Conservation (phyloP, 805 yeast genomes). For the Candida glaebosa region DNA sequence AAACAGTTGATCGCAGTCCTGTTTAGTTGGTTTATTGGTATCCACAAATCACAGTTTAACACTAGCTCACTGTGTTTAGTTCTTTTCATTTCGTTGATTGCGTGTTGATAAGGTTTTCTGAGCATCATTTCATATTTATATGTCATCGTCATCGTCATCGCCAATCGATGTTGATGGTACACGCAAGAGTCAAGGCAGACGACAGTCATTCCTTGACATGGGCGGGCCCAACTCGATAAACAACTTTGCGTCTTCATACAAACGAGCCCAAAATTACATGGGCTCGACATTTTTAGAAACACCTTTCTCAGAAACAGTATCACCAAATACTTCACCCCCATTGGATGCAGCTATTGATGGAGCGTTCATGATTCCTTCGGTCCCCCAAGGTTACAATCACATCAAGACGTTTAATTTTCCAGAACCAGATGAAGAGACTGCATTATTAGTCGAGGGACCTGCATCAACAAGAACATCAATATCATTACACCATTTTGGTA, state of each 20-base stretch:
- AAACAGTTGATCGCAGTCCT: no score
- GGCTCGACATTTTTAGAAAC: slow-evolving; percentile 15
- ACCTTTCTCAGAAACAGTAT: slow-evolving; percentile 15
- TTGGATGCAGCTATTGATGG: slow-evolving; percentile 8
- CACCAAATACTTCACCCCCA: slow-evolving; percentile 21
- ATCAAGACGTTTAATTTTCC: slow-evolving; percentile 16
- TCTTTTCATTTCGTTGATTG: no score
- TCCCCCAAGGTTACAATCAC: slow-evolving; percentile 12
- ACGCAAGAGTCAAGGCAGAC: slow-evolving; percentile 9
- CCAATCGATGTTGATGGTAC: background rate
- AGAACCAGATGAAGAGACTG: slow-evolving; percentile 12
- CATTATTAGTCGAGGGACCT: slow-evolving; percentile 6
- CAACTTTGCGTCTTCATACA: slow-evolving; percentile 39
- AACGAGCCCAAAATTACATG: slow-evolving; percentile 32
- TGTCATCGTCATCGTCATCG: no score
- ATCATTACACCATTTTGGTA: slow-evolving; percentile 13
- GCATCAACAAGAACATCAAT: slow-evolving; percentile 7
- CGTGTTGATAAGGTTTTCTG: no score
- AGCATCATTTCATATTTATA: no score
- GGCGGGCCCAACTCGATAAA: slow-evolving; percentile 36
- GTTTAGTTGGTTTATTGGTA: no score
- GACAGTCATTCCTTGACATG: slow-evolving; percentile 27
- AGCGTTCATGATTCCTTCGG: slow-evolving; percentile 2
- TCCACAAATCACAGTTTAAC: no score
- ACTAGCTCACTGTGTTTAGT: no score